phyloP scores from a whole-genome alignment of 1,284 basidiomycete genomes.

The Ganoderma lucidum region DNA sequence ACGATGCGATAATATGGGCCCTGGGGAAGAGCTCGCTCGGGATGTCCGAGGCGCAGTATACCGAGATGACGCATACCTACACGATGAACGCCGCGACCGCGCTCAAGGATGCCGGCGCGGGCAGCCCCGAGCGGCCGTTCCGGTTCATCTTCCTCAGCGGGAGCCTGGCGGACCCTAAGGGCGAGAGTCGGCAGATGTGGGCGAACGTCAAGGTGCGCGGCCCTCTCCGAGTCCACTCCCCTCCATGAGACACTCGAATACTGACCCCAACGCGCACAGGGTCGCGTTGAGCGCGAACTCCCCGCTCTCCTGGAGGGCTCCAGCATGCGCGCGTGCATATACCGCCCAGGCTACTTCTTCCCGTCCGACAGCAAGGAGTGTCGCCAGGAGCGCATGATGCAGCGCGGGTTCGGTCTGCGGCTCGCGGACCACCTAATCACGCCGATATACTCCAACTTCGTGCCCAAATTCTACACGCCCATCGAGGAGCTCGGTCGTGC shows the following conservation, averaged over 20 bases:
- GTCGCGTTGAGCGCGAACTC: slow-evolving; percentile 42
- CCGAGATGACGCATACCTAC: slow-evolving; percentile 46
- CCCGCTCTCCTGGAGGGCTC: slow-evolving; percentile 33
- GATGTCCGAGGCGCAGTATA: slow-evolving; percentile 48
- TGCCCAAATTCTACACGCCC: slow-evolving; percentile 33
- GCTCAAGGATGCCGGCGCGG: slow-evolving; percentile 42
- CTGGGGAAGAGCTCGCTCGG: slow-evolving; percentile 44
- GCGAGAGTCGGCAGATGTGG: slow-evolving; percentile 42
- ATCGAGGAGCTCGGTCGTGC: slow-evolving; percentile 39
- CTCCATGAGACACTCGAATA: background rate
- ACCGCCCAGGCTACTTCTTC: slow-evolving; percentile 44
- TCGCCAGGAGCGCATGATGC: slow-evolving; percentile 40
- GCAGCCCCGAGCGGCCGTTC: slow-evolving; percentile 39
- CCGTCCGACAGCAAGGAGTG: slow-evolving; percentile 37
- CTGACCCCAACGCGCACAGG: slow-evolving; percentile 27
- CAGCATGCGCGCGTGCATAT: slow-evolving; percentile 36
- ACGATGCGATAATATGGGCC: slow-evolving; percentile 53
- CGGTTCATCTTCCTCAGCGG: slow-evolving; percentile 47
- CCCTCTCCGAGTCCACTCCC: background rate
- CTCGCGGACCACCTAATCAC: slow-evolving; percentile 27
- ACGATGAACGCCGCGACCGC: slow-evolving; percentile 43
- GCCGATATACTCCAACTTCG: slow-evolving; percentile 25
- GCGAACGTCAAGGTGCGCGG: slow-evolving; percentile 45
- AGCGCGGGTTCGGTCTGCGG: slow-evolving; percentile 32
- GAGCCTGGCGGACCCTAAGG: slow-evolving; percentile 41